These are phyloP conservation scores for Nigrospora oryzae DNA, from an alignment of 2,329 filamentous ascomycete species.

Conservation along the genomic window DNA sequence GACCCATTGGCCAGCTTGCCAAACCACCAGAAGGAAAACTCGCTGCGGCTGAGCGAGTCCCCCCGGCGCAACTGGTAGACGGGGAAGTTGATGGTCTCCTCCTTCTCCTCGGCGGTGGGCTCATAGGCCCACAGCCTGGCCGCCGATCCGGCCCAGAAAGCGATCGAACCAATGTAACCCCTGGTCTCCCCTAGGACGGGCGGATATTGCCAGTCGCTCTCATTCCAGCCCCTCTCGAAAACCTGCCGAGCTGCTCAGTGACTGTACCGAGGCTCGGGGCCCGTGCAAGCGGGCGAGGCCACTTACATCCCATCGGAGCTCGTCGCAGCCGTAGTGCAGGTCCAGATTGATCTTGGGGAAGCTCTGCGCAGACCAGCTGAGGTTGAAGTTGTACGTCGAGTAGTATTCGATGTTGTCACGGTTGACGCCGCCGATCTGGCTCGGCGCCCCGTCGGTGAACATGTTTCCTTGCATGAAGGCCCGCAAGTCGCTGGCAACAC, in stretches of 20 bases:
- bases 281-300: background rate
- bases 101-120: conserved; percentile 8
- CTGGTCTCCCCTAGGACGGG: conserved; percentile 10
- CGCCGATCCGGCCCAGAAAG: conserved; percentile 9
- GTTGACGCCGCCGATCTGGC: background rate
- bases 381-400: conserved; percentile 11
- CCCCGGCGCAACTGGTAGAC: conserved; percentile 5
- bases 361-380: conserved; percentile 10
- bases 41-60: background rate
- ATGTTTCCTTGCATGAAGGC: background rate
- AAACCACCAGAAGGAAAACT: conserved; percentile 2
- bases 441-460: background rate
- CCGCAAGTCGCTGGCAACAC: conserved; percentile 11
- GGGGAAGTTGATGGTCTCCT: conserved; percentile 10
- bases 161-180: conserved; percentile 13
- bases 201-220: conserved; percentile 13
- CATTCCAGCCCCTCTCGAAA: conserved; percentile 9
- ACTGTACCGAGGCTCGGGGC: background rate
- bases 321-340: conserved; percentile 11
- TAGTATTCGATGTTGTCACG: conserved; percentile 1
- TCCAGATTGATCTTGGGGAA: conserved; percentile 13
- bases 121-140: conserved; percentile 8
- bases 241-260: background rate
- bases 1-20: conserved; percentile 3
- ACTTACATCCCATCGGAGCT: conserved; percentile 17